Conservation (phyloP, 805 yeast genomes). For the Scheffersomyces amazonensis region DNA sequence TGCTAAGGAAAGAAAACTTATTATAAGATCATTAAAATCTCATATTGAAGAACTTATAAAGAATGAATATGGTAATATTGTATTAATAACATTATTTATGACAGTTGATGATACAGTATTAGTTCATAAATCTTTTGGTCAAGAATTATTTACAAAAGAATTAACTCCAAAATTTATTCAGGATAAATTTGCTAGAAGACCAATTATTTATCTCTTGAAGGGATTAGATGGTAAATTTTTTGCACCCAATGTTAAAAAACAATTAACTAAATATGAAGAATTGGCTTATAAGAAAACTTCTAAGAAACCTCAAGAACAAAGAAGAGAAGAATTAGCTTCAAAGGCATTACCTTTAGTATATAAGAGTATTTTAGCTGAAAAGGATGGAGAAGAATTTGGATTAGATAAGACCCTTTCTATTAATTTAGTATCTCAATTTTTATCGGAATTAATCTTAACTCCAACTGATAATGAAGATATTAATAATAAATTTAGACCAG, state of each 20-base stretch:
- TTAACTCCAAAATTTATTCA: constrained; percentile 52
- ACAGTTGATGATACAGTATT: constrained; percentile 93
- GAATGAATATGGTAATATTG: constrained; percentile 84
- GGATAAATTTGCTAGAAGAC: constrained; percentile 84
- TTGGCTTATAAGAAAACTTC: constrained; percentile 62
- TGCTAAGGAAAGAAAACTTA: constrained; percentile 87
- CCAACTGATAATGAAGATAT: constrained; percentile 33
- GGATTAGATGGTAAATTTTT: constrained; percentile 83
- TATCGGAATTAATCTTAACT: constrained; percentile 65
- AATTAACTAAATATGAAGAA: constrained; percentile 57
- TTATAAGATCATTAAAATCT: constrained; percentile 68
- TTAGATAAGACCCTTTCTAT: constrained; percentile 51
- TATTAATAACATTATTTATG: constrained; percentile 72
- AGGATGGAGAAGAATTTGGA: constrained; percentile 38
- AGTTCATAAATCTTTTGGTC: constrained; percentile 66
- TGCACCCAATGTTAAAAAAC: constrained; percentile 62
- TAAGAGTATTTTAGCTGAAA: constrained; percentile 41
- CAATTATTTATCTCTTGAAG: constrained; percentile 73
- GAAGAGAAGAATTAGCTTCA: constrained; percentile 67
- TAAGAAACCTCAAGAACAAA: constrained; percentile 76
- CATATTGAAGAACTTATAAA: constrained; percentile 75
- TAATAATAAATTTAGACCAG: constrained; percentile 38
- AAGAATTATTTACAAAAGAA: constrained; percentile 50
- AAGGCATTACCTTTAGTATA: constrained; percentile 67
- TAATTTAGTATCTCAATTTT: constrained; percentile 80